Conservation (phyloP, 2,329 filamentous ascomycete genomes). For the Fusarium pseudograminearum region DNA sequence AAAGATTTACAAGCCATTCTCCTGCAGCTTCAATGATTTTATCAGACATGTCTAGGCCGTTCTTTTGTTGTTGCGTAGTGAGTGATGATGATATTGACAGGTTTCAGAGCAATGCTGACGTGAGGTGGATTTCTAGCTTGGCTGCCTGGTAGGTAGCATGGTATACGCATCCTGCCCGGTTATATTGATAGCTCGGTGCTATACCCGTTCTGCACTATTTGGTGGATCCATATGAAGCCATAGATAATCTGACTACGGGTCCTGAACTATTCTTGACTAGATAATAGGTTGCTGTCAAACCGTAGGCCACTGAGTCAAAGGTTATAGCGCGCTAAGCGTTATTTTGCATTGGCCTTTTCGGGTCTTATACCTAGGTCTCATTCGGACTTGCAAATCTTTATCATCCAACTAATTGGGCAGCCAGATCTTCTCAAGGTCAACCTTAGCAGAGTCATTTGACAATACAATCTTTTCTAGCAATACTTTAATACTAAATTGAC, state of each 20-base stretch:
- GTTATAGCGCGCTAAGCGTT: too few relatives aligned
- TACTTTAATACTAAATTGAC: too few relatives aligned
- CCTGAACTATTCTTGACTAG: too few relatives aligned
- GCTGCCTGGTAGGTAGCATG: background rate
- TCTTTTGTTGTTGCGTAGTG: background rate
- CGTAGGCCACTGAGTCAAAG: too few relatives aligned
- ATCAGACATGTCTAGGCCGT: background rate
- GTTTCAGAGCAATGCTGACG: background rate
- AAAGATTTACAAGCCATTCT: constrained; percentile 20
- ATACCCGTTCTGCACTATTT: background rate
- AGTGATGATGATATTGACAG: background rate
- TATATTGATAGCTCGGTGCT: constrained; percentile 1
- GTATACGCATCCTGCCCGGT: background rate
- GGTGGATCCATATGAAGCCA: background rate
- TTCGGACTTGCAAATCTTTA: too few relatives aligned
- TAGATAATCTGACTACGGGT: background rate
- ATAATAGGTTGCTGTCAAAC: too few relatives aligned
- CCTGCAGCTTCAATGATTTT: background rate
- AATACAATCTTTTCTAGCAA: too few relatives aligned
- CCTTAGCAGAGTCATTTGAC: too few relatives aligned
- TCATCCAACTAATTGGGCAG: too few relatives aligned
- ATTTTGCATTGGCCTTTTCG: too few relatives aligned
- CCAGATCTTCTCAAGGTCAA: too few relatives aligned
- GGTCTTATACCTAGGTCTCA: too few relatives aligned
- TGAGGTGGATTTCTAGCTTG: background rate